Evolutionary conservation across 306 rosid genomes (phyloP).

Genomic region (Medicago ruthenica): DNA sequence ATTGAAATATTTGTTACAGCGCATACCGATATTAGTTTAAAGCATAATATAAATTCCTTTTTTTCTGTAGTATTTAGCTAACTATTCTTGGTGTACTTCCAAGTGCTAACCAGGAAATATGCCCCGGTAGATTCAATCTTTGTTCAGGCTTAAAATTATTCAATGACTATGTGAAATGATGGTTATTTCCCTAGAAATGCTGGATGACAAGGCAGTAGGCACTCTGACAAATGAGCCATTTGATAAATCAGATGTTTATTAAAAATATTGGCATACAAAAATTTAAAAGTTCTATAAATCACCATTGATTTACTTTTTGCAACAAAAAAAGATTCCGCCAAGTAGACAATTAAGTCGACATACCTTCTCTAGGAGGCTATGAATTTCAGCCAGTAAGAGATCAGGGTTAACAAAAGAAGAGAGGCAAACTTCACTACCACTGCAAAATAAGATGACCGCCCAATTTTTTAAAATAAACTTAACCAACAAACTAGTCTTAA

Average conservation of each 20-base stretch:
- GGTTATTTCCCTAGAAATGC: constrained; percentile 1
- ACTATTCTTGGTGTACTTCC: background rate
- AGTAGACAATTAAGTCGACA: constrained; percentile 36
- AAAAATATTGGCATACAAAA: constrained; percentile 9
- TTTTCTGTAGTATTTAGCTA: too few relatives aligned
- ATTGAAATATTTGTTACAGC: background rate
- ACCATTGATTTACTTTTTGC: constrained; percentile 18
- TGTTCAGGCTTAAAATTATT: background rate
- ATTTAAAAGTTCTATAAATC: constrained; percentile 13
- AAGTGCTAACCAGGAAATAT: background rate
- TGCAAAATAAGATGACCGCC: constrained; percentile 46
- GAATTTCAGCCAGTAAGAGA: constrained; percentile 63
- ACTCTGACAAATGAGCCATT: constrained; percentile 9
- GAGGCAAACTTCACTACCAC: constrained; percentile 85
- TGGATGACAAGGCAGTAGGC: background rate
- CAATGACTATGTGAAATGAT: background rate
- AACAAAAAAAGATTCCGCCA: constrained; percentile 8
- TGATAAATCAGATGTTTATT: constrained; percentile 26
- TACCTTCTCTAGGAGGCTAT: constrained; percentile 73
- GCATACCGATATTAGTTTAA: background rate
- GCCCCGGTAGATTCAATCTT: background rate
- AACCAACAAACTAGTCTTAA: constrained; percentile 27
- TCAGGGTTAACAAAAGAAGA: constrained; percentile 55
- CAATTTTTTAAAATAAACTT: constrained; percentile 18
- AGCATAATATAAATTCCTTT: background rate